phyloP scores from a whole-genome alignment of 1,284 basidiomycete species.

The Leccinum subfulvum region DNA sequence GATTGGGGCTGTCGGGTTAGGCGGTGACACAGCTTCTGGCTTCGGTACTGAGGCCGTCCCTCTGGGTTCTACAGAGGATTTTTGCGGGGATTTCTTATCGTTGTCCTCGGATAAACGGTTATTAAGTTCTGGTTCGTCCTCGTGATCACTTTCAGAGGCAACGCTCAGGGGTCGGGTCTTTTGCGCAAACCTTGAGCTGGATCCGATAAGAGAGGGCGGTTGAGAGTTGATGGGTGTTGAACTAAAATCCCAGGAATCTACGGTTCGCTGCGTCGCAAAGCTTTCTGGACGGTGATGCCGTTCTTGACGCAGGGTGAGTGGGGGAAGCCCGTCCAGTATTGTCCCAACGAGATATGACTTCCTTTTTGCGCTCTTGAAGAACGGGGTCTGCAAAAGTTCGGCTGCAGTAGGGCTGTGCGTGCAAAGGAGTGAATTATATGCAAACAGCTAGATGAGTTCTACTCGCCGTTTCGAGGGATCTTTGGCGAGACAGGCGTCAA shows the following conservation, averaged over 20 bases:
- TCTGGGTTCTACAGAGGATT: constrained; percentile 1
- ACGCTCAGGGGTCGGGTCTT: constrained; percentile 6
- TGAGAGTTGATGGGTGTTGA: constrained; percentile 15
- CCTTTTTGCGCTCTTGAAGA: constrained; percentile 78
- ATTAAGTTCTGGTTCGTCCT: constrained; percentile 9
- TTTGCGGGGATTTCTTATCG: background rate
- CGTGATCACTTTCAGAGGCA: constrained; percentile 6
- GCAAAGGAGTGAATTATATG: constrained; percentile 1
- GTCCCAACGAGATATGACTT: constrained; percentile 71
- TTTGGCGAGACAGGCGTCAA: constrained; percentile 80
- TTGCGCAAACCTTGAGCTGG: constrained; percentile 5
- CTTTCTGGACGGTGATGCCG: constrained; percentile 27
- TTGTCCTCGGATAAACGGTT: constrained; percentile 4
- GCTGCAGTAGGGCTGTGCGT: constrained; percentile 65
- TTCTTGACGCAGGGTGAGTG: constrained; percentile 69
- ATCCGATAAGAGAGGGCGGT: constrained; percentile 10
- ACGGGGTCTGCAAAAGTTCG: constrained; percentile 74
- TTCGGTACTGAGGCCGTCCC: background rate
- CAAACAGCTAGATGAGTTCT: background rate
- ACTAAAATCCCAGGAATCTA: constrained; percentile 35
- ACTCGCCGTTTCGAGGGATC: constrained; percentile 69
- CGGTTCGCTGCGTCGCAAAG: constrained; percentile 21
- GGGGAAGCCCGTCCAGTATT: constrained; percentile 71
- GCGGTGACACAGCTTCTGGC: background rate
- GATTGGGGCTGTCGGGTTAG: constrained; percentile 8